phyloP scores from a whole-genome alignment of 2,329 filamentous ascomycete genomes.

The Pseudonectria foliicola region DNA sequence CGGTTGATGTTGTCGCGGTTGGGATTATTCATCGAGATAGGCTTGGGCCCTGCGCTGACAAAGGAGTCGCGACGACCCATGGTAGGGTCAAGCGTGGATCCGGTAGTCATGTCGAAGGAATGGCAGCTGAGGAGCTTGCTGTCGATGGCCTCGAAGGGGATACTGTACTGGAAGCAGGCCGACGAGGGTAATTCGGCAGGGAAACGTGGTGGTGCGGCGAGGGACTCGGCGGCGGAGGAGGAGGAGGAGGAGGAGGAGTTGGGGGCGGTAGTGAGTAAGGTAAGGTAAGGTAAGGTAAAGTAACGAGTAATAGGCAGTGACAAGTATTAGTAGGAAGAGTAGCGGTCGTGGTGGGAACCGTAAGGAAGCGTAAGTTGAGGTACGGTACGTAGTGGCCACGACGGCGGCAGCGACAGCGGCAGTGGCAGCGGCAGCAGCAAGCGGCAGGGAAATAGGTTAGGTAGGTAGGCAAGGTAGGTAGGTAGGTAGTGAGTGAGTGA shows the following conservation, averaged over 20 bases:
- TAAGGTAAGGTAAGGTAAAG: conserved; percentile 15
- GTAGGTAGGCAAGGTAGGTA: too few relatives aligned
- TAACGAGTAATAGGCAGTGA: conserved; percentile 8
- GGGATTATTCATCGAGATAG: conserved; percentile 59
- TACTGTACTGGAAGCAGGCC: conserved; percentile 2
- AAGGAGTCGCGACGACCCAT: conserved; percentile 59
- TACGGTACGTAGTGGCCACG: conserved; percentile 28
- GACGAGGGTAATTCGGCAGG: conserved; percentile 9
- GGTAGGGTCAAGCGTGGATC: conserved; percentile 48
- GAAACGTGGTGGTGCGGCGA: conserved; percentile 13
- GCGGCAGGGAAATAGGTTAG: too few relatives aligned
- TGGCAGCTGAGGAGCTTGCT: conserved; percentile 18
- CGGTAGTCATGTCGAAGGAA: conserved; percentile 49
- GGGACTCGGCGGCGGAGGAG: conserved; percentile 17
- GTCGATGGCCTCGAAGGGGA: conserved; percentile 20
- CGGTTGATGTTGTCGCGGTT: conserved; percentile 53
- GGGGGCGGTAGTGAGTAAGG: conserved; percentile 18
- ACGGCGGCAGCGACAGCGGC: conserved; percentile 18
- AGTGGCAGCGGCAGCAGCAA: conserved; percentile 4
- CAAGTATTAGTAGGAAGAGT: conserved; percentile 17
- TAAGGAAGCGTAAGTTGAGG: conserved; percentile 18
- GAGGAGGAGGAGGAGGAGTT: conserved; percentile 29
- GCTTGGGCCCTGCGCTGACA: conserved; percentile 57
- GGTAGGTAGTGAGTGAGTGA: too few relatives aligned
- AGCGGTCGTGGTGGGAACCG: conserved; percentile 16